Percentiles rank a stretch among this genome's conserved stretches.
Evolutionary conservation across 768 basidiomycete species (phyloP).

Genomic region (Agrocybe praecox): DNA sequence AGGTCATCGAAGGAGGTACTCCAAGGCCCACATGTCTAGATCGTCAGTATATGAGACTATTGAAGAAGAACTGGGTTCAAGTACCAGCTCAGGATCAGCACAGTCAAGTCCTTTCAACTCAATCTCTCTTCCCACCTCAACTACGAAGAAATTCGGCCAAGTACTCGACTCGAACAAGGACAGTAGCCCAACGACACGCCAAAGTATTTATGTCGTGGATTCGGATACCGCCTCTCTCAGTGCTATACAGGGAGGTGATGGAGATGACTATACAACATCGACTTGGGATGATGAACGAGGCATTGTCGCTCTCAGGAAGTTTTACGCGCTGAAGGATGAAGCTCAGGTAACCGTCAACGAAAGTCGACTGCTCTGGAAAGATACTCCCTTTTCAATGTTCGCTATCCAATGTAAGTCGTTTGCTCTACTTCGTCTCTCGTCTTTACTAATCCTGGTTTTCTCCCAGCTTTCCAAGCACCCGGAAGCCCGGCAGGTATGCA

Average conservation of each 20-base stretch:
- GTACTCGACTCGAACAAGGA: constrained; percentile 18
- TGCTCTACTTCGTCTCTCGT: not conserved
- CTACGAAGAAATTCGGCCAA: not conserved
- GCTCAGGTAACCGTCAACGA: constrained; percentile 66
- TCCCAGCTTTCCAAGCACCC: constrained; percentile 72
- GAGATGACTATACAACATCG: constrained; percentile 16
- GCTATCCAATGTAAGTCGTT: constrained; percentile 66
- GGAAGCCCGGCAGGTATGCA: constrained; percentile 66
- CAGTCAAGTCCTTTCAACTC: not conserved
- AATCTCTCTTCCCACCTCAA: not conserved
- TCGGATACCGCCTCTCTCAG: constrained; percentile 52
- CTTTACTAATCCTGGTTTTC: constrained; percentile 9
- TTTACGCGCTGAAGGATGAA: constrained; percentile 70
- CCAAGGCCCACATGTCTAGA: constrained; percentile 62
- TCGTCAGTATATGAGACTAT: constrained; percentile 81
- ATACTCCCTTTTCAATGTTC: constrained; percentile 75
- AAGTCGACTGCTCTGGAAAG: constrained; percentile 65
- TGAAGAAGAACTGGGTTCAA: constrained; percentile 61
- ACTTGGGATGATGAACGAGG: constrained; percentile 74
- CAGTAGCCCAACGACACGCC: constrained; percentile 37
- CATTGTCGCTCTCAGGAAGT: constrained; percentile 62
- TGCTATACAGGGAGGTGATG: constrained; percentile 34
- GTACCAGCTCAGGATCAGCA: constrained; percentile 14
- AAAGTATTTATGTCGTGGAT: constrained; percentile 59
- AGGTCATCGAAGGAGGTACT: constrained; percentile 73